phyloP scores from a whole-genome alignment of 306 rosid species.

The Argentina anserina region DNA sequence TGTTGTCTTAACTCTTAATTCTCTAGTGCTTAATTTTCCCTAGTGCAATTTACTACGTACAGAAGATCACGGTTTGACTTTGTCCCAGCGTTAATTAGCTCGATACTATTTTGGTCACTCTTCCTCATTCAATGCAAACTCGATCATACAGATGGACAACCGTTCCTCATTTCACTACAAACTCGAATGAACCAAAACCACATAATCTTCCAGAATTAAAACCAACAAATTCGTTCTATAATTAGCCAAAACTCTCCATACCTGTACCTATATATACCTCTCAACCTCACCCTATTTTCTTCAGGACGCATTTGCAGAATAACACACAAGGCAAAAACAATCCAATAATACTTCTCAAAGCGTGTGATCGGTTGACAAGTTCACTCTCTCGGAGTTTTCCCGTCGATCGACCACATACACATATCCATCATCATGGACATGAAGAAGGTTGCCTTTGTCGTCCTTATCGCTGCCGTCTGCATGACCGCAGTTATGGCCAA shows the following conservation, averaged over 20 bases:
- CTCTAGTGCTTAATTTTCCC: too few relatives aligned
- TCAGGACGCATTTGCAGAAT: constrained; percentile 5
- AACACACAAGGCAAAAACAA: not conserved
- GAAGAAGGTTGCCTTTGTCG: constrained; percentile 17
- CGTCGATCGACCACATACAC: not conserved
- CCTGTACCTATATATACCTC: constrained; percentile 1
- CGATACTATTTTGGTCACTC: too few relatives aligned
- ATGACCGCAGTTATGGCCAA: constrained; percentile 15
- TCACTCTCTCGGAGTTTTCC: not conserved
- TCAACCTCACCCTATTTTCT: not conserved
- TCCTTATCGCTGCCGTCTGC: constrained; percentile 12
- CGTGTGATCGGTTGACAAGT: not conserved
- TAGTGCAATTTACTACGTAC: too few relatives aligned
- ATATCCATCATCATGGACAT: constrained; percentile 8
- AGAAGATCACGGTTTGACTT: too few relatives aligned
- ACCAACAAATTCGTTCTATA: not conserved
- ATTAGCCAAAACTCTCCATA: not conserved
- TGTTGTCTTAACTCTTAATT: too few relatives aligned
- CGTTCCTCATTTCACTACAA: not conserved
- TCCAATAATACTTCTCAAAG: not conserved
- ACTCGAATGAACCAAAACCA: not conserved
- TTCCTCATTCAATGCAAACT: constrained; percentile 7
- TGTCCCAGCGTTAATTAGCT: too few relatives aligned
- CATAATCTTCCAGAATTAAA: not conserved
- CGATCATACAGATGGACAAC: not conserved